Conservation (phyloP, 2,329 filamentous ascomycete species). For the Aspergillus melleus region DNA sequence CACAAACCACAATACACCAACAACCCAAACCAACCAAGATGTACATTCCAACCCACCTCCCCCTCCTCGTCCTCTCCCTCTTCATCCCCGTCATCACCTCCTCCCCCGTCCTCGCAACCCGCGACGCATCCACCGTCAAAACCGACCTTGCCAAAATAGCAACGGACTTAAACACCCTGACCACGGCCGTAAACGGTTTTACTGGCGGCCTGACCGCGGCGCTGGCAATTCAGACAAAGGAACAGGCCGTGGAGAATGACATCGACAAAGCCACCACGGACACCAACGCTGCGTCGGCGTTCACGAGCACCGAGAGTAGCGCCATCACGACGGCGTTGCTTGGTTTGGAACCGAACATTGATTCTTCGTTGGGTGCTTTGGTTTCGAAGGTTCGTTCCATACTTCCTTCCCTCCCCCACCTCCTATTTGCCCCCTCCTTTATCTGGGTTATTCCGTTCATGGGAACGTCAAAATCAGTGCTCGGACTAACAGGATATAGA, state of each 20-base stretch:
- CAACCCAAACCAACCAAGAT: background rate
- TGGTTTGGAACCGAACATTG: slow-evolving; percentile 10
- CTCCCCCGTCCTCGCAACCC: background rate
- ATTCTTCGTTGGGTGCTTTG: slow-evolving; percentile 1
- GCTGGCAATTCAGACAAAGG: slow-evolving; percentile 1
- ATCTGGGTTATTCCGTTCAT: background rate
- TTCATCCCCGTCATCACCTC: background rate
- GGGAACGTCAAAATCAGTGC: background rate
- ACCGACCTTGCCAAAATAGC: slow-evolving; percentile 9
- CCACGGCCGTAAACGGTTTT: slow-evolving; percentile 3
- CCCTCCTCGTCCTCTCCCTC: slow-evolving; percentile 3
- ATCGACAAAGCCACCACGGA: slow-evolving; percentile 7
- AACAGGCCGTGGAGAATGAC: slow-evolving; percentile 6
- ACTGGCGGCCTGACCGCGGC: slow-evolving; percentile 4
- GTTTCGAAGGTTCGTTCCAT: slow-evolving; percentile 6
- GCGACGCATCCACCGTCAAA: slow-evolving; percentile 9
- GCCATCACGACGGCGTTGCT: slow-evolving; percentile 6
- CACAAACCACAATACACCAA: background rate
- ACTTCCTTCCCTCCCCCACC: too few species aligned
- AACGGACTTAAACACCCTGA: slow-evolving; percentile 4
- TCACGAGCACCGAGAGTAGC: slow-evolving; percentile 7
- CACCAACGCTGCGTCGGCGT: slow-evolving; percentile 1
- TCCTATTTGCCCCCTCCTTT: too few species aligned
- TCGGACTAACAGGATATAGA: background rate
- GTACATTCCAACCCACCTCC: background rate